Base-by-base conservation (phyloP, 805 yeast genomes). In the Barnettozyma sp. region DNA sequence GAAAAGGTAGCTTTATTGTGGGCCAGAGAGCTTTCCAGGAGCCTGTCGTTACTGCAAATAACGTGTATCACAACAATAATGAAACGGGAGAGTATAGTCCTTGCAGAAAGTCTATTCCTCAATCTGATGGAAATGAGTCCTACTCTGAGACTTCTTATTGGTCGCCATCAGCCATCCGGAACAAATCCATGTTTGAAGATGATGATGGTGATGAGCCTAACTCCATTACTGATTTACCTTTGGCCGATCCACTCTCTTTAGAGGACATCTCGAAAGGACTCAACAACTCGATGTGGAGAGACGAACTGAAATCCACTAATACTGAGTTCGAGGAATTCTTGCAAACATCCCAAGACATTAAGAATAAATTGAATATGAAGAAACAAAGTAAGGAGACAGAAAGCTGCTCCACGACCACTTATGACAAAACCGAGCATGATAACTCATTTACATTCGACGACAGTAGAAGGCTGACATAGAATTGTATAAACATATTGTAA, bases 221-320 rank as follows among this genome's bases (percentile, higher is more conserved):
- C n/a, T n/a, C n/a, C n/a, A n/a, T n/a, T n/a, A n/a, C n/a, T n/a
- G n/a, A 9, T 3, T 25, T 25, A 18, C 4, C 18, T 7, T 12
- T 14, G 14, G 39, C 36, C 12, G 42, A 41, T 7, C 19, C 39
- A 2, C 22, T 41, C 36, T 42, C 35, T 10, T 10, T 44, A 12
- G 40, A 38, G 13, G 40, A 37, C n/a, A 30, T 46, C 16, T 41
- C 49, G 10, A 39, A 37, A 3, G 46, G 40, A 7, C 32, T 48
- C 26, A 37, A 40, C 16, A 26, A 37, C 9, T 46, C 53, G 2
- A 43, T 41, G 20, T 48, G 53, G 53, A 38, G 20, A 21, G 14
- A 34, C 23, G 53, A 45, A 22, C 22, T 48, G 5, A 36, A 32
- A 25, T 21, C 28, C 7, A 36, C 47, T 16, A 44, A 48, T 18